phyloP scores from a whole-genome alignment of 495 filamentous ascomycete species.

The Polyplosphaeria fusca region DNA sequence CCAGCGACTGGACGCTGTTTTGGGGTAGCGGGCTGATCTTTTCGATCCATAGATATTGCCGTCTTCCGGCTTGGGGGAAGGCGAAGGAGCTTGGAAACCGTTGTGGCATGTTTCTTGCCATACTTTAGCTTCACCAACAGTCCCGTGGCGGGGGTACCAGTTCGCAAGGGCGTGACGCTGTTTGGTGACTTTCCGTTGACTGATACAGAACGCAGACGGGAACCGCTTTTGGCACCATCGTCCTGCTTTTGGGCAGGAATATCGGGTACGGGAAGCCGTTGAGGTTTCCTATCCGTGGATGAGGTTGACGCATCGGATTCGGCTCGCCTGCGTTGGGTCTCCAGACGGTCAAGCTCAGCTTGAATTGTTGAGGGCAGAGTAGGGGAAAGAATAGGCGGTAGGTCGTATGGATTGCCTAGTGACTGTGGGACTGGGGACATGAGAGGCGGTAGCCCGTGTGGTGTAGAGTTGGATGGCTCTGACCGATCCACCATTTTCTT shows the following conservation, averaged over 20 bases:
- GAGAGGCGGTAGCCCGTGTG: slow-evolving; percentile 31
- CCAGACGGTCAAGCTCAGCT: slow-evolving; percentile 29
- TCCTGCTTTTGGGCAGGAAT: slow-evolving; percentile 12
- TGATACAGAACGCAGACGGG: slow-evolving; percentile 9
- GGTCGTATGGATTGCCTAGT: slow-evolving; percentile 25
- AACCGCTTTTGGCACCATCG: slow-evolving; percentile 6
- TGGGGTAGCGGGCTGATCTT: slow-evolving; percentile 5
- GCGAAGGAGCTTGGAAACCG: slow-evolving; percentile 16
- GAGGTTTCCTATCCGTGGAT: slow-evolving; percentile 19
- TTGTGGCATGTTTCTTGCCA: slow-evolving; percentile 6
- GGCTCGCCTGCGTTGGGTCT: slow-evolving; percentile 29
- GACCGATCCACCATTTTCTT: slow-evolving; percentile 18
- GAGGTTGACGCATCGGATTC: slow-evolving; percentile 32
- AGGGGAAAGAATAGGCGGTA: slow-evolving; percentile 33
- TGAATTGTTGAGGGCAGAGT: slow-evolving; percentile 29
- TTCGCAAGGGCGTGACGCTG: background rate
- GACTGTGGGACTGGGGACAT: slow-evolving; percentile 24
- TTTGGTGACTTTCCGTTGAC: slow-evolving; percentile 16
- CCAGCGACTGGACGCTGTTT: slow-evolving; percentile 1
- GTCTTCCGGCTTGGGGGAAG: slow-evolving; percentile 13
- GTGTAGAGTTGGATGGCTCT: slow-evolving; percentile 26
- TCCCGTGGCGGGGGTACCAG: background rate
- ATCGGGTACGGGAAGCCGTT: slow-evolving; percentile 24
- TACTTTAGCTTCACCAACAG: slow-evolving; percentile 32
- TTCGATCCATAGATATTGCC: slow-evolving; percentile 24